phyloP scores from a whole-genome alignment of 306 rosid species.

The Castanea sativa region DNA sequence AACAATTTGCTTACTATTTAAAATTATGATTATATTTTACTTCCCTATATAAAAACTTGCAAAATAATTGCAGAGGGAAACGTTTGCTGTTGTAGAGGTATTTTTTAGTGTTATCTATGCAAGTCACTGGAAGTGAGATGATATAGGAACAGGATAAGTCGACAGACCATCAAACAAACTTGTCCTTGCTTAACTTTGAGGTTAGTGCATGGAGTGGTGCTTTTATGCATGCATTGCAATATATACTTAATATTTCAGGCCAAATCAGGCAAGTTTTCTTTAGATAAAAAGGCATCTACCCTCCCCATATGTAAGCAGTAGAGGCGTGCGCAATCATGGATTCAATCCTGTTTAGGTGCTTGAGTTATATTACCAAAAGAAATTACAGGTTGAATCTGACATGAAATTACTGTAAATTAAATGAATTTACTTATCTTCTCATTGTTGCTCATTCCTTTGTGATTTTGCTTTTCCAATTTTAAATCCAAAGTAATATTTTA shows the following conservation, averaged over 20 bases:
- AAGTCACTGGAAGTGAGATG: not conserved
- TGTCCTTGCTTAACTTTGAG: not conserved
- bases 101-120: not conserved
- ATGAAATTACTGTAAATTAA: not conserved
- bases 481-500: not conserved
- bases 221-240: constrained; percentile 2
- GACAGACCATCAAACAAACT: not conserved
- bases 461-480: not conserved
- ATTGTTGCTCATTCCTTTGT: not conserved
- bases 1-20: not conserved
- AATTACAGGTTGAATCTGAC: not conserved
- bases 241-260: not conserved
- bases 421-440: not conserved
- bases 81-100: not conserved
- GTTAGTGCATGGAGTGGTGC: not conserved
- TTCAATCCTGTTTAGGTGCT: not conserved
- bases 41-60: not conserved
- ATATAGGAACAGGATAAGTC: not conserved
- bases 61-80: not conserved
- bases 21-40: not conserved
- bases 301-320: not conserved
- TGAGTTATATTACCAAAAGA: not conserved
- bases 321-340: not conserved
- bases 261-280: not conserved
- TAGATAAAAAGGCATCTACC: not conserved